A percentile compares a stretch with the other conserved stretches of the same genome.
phyloP scores from a whole-genome alignment of 441 rosid species.

The Populus tomentosa region DNA sequence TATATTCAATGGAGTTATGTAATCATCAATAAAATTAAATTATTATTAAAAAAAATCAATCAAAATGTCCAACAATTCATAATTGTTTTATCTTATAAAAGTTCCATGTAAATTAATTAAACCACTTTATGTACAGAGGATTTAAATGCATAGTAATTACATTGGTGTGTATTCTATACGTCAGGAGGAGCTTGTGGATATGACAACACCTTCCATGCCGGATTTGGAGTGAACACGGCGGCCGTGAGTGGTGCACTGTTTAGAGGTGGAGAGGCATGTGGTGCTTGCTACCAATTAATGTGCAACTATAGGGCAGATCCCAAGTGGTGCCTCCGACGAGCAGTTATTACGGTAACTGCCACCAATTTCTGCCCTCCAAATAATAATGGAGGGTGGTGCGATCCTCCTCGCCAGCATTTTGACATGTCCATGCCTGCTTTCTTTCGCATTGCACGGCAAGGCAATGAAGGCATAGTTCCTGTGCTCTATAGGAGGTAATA shows the following conservation, averaged over 20 bases:
- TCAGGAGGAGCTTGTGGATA: conserved; percentile 93
- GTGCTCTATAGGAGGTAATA: conserved; percentile 57
- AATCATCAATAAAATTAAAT: no score
- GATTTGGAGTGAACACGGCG: conserved; percentile 72
- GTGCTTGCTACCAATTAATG: conserved; percentile 64
- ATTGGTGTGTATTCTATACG: background rate
- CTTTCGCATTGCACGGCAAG: conserved; percentile 57
- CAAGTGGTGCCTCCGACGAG: conserved; percentile 66
- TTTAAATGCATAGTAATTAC: background rate
- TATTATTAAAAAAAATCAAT: no score
- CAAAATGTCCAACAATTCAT: no score
- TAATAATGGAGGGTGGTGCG: conserved; percentile 80
- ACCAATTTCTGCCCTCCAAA: conserved; percentile 83
- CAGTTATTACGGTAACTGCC: conserved; percentile 55
- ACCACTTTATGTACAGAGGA: background rate
- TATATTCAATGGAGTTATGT: no score
- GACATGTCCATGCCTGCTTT: conserved; percentile 78
- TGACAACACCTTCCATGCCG: conserved; percentile 69
- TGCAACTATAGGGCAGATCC: conserved; percentile 62
- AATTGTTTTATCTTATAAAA: no score
- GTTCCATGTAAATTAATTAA: no score
- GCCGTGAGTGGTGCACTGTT: conserved; percentile 70
- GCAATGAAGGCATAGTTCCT: conserved; percentile 78
- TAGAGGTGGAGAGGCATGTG: conserved; percentile 63
- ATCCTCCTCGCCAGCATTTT: conserved; percentile 75